Percentiles rank a stretch among this genome's conserved stretches.
Evolutionary conservation across 495 filamentous ascomycete genomes (phyloP).

Genomic region (Neurospora sp.): DNA sequence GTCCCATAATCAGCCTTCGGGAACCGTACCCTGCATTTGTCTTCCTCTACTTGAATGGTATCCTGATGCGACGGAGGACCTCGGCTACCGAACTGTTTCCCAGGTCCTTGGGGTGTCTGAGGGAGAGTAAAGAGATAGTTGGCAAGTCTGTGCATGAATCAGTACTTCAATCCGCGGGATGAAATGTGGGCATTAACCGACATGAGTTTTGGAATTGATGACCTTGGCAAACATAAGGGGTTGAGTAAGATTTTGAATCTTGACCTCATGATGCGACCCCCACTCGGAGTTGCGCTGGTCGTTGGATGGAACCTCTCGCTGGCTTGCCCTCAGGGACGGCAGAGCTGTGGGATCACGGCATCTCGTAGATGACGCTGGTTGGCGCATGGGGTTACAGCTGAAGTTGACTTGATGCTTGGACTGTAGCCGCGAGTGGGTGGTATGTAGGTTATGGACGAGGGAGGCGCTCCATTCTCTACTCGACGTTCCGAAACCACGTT

Average conservation of each 20-base stretch:
- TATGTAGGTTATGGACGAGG: neutral
- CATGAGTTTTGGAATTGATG: too few relatives aligned
- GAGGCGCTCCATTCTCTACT: too few relatives aligned
- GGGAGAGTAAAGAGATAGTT: too few relatives aligned
- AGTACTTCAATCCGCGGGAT: too few relatives aligned
- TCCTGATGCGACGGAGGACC: too few relatives aligned
- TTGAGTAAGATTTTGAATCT: neutral
- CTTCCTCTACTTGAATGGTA: too few relatives aligned
- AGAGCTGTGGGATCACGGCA: neutral
- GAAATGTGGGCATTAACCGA: too few relatives aligned
- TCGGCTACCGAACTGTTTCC: too few relatives aligned
- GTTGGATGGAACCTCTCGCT: too few relatives aligned
- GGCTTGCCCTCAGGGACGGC: neutral
- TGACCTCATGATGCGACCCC: neutral
- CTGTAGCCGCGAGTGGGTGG: neutral
- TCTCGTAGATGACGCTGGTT: neutral
- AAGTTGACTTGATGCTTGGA: neutral
- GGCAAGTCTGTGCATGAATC: too few relatives aligned
- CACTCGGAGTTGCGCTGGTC: neutral
- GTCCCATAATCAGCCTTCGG: neutral
- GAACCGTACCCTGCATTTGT: neutral
- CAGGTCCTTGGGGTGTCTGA: too few relatives aligned
- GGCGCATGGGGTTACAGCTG: neutral
- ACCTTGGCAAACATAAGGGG: neutral
- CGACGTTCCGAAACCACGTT: neutral